Base-by-base conservation (phyloP, 106 monocot species). In the Agapanthus africanus region DNA sequence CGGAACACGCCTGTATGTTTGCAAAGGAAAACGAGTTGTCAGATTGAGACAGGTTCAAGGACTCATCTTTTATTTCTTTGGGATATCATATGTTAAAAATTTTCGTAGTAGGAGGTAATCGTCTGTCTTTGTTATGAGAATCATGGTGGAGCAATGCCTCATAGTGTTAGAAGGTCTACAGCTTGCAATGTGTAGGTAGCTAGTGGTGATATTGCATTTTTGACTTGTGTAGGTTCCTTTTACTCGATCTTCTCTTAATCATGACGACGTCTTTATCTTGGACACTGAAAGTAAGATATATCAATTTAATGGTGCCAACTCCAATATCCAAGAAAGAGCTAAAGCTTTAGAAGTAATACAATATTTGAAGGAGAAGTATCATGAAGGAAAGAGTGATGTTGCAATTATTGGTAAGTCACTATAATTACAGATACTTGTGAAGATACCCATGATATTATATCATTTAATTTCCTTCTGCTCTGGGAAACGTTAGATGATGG, bases 11-110 rank as follows among this genome's bases (percentile, higher is more conserved):
- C 71, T 87, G 18, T 87, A 87, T 75, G 13, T 77, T 67, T 87
- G 83, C 67, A 82, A 71, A 78, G 87, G 87, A 63, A 87, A 83
- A 66, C 63, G 87, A 32, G 74, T 80, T 74, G 82, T 80, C 66
- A 83, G 72, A 75, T 26, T 87, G 72, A 87, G 83, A 64, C 87
- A 83, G 82, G 87, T 83, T 68, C 26, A 35, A 16, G 36, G 25
- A 44, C 15, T 65, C 34, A 10, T 11, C n/a, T 41, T 63, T 47
- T 30, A 22, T 11, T 4, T 38, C 39, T 14, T 27, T 66, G n/a
- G 0, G 4, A 19, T 25, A 8, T 65, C 21, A 11, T 23, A 40
- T 65, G 5, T 40, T 61, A 9, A 61, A 19, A 61, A 61, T 34
- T 14, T 1, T 61, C 36, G 7, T 61, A 35, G 3, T 2, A 9